phyloP scores from a whole-genome alignment of 139 green algal species.

The Pleodorina starrii region DNA sequence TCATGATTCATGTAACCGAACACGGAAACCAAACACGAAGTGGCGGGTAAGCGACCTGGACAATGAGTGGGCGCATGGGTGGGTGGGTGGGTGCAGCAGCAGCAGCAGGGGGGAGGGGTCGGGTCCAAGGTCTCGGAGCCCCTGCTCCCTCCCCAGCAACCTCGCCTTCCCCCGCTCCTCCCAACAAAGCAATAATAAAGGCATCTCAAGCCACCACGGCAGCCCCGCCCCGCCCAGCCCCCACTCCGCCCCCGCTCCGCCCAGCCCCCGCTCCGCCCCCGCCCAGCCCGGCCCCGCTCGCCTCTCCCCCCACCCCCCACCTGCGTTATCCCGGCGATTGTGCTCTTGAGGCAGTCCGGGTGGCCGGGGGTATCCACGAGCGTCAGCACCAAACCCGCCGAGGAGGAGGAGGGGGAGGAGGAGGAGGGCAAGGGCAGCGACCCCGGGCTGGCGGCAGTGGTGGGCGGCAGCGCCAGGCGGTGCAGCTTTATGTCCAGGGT shows the following conservation, averaged over 20 bases:
- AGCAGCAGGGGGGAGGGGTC: no score
- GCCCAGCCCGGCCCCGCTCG: no score
- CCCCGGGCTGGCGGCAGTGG: not conserved
- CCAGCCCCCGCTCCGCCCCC: not conserved
- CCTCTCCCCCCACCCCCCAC: not conserved
- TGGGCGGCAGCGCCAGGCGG: not conserved
- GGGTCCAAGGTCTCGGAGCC: no score
- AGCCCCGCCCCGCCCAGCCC: not conserved
- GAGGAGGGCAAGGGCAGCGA: not conserved
- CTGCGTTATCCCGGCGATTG: conserved; percentile 93
- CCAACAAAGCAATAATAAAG: no score
- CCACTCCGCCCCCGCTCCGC: not conserved
- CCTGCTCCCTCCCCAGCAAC: no score
- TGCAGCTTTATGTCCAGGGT: conserved; percentile 75
- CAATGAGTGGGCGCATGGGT: no score
- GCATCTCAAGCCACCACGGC: not conserved
- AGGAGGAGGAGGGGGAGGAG: no score
- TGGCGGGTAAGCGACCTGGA: no score
- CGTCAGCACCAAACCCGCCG: conserved; percentile 67
- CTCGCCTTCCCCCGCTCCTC: no score
- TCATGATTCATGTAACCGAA: no score
- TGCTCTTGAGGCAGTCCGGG: conserved; percentile 97
- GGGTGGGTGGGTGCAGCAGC: no score
- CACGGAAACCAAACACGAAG: no score
- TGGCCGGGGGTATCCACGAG: conserved; percentile 90